phyloP scores from a whole-genome alignment of 2,329 filamentous ascomycete genomes.

The Monosporascus sp. region DNA sequence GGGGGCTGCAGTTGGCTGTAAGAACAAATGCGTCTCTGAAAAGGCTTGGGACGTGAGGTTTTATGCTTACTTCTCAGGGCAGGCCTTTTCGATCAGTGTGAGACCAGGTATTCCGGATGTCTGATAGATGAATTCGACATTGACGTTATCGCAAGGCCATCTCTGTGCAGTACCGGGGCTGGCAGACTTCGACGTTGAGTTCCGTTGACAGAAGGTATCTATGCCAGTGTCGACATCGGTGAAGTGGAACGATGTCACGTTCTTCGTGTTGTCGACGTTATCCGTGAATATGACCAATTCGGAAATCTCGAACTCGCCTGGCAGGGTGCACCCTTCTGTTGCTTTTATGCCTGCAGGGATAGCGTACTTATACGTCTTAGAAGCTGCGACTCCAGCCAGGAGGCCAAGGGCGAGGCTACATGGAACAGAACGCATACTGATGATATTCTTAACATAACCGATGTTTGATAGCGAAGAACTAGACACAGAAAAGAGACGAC shows the following conservation, averaged over 20 bases:
- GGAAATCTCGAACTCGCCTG: slow-evolving; percentile 19
- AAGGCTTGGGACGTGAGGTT: background rate
- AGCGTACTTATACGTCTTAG: slow-evolving; percentile 20
- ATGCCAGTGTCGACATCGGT: slow-evolving; percentile 21
- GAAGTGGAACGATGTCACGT: slow-evolving; percentile 20
- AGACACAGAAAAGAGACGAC: too few species aligned
- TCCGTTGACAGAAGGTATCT: slow-evolving; percentile 19
- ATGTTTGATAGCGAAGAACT: background rate
- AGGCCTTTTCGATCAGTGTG: slow-evolving; percentile 22
- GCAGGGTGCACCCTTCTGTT: slow-evolving; percentile 16
- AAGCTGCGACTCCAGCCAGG: slow-evolving; percentile 14
- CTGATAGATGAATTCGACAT: slow-evolving; percentile 25
- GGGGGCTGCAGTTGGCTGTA: slow-evolving; percentile 9
- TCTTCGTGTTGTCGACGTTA: slow-evolving; percentile 11
- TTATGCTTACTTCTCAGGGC: slow-evolving; percentile 20
- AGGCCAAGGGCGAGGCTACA: slow-evolving; percentile 14
- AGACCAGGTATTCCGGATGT: slow-evolving; percentile 19
- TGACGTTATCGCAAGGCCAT: slow-evolving; percentile 20
- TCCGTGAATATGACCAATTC: slow-evolving; percentile 20
- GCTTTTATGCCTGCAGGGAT: slow-evolving; percentile 16
- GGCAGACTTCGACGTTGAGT: slow-evolving; percentile 18
- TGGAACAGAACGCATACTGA: slow-evolving; percentile 13
- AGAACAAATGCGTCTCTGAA: background rate
- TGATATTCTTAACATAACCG: background rate
- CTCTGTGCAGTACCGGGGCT: slow-evolving; percentile 14